phyloP scores from a whole-genome alignment of 805 yeast genomes.

The Yarrowia porcina region DNA sequence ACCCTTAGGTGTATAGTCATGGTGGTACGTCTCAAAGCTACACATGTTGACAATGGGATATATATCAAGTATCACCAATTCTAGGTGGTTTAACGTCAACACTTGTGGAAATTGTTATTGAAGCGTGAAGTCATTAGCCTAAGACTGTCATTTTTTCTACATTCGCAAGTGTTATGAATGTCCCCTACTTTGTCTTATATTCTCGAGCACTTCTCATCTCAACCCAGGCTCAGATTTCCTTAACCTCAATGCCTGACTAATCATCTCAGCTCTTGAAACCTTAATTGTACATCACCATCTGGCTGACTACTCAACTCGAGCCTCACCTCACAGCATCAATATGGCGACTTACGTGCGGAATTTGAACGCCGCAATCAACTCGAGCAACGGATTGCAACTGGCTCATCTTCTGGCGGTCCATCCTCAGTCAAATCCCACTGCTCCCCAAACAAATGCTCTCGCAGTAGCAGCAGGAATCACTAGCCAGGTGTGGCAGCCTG shows the following conservation, averaged over 20 bases:
- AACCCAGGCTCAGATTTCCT: too few relatives aligned
- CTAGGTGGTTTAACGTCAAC: not conserved
- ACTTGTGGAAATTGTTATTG: too few relatives aligned
- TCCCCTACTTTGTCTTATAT: too few relatives aligned
- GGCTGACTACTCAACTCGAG: not conserved
- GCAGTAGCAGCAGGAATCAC: conserved; percentile 17
- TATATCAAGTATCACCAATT: too few relatives aligned
- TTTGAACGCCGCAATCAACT: not conserved
- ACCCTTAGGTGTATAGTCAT: too few relatives aligned
- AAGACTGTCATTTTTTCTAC: not conserved
- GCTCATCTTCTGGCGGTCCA: not conserved
- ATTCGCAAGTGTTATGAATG: too few relatives aligned
- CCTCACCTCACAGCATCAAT: not conserved
- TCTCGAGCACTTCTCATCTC: too few relatives aligned
- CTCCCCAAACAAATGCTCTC: conserved; percentile 5
- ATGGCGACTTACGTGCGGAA: conserved; percentile 11
- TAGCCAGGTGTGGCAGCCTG: not conserved
- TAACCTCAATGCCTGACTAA: not conserved
- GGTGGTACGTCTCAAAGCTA: too few relatives aligned
- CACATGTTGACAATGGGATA: too few relatives aligned
- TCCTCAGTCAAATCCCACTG: not conserved
- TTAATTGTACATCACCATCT: not conserved
- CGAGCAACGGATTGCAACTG: conserved; percentile 8
- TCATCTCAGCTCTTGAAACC: not conserved
- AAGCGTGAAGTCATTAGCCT: too few relatives aligned